A percentile compares a stretch with the other conserved stretches of the same genome.
These are phyloP conservation scores for Sarocladiaceae sp. DNA, from an alignment of 2,329 filamentous ascomycete species.

Conservation along the genomic window DNA sequence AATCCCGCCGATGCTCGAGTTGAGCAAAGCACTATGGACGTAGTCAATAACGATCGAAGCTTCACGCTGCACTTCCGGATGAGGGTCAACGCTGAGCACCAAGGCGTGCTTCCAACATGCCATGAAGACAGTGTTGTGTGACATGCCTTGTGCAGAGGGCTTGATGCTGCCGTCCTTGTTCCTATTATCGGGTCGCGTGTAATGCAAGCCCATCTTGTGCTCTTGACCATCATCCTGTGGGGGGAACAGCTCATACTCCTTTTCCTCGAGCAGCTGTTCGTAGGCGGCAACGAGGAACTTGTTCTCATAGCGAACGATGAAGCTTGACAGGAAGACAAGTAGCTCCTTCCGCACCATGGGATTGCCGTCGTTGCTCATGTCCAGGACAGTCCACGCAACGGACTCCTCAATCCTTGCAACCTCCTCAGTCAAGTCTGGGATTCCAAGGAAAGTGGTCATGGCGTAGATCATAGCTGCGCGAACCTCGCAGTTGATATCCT, in stretches of 20 bases:
- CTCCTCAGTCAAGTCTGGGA: constrained; percentile 85
- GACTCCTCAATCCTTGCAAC: constrained; percentile 87
- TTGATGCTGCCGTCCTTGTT: constrained; percentile 53
- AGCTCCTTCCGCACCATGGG: constrained; percentile 91
- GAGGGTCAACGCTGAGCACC: constrained; percentile 86
- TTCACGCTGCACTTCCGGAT: constrained; percentile 84
- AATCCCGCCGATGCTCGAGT: constrained; percentile 66
- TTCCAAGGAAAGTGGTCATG: constrained; percentile 88
- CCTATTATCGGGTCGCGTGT: constrained; percentile 48
- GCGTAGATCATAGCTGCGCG: constrained; percentile 89
- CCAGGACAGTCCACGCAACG: constrained; percentile 79
- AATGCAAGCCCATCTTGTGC: constrained; percentile 58
- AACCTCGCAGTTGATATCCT: constrained; percentile 87
- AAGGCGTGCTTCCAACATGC: constrained; percentile 92
- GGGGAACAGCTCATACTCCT: constrained; percentile 56
- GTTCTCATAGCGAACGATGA: constrained; percentile 82
- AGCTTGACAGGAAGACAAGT: constrained; percentile 87
- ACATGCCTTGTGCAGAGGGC: constrained; percentile 51
- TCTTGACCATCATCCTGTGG: constrained; percentile 50
- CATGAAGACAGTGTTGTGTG: constrained; percentile 85
- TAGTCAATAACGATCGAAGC: constrained; percentile 82
- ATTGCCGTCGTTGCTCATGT: constrained; percentile 91
- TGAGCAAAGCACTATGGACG: constrained; percentile 69
- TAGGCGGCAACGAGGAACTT: constrained; percentile 90
- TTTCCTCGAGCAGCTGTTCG: constrained; percentile 83